Evolutionary conservation across 176 grass and related monocot species (phyloP).

Genomic region (Calamus simplicifolius): DNA sequence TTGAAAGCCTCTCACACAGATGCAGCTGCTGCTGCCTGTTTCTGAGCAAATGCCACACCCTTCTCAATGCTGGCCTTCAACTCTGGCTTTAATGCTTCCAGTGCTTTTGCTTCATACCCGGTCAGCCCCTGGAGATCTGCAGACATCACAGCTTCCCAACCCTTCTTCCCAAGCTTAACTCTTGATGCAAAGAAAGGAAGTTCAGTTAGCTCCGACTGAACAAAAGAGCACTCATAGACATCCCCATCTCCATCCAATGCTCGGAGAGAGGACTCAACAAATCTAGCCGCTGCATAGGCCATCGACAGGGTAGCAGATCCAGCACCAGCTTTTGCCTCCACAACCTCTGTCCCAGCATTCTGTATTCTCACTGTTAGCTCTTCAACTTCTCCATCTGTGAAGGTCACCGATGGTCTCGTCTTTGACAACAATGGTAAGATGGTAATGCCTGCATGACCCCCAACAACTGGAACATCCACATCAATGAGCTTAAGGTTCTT

Average conservation of each 20-base stretch:
- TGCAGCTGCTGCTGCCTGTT: constrained; percentile 38
- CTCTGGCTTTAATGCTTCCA: constrained; percentile 59
- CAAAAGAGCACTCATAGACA: constrained; percentile 75
- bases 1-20: constrained; percentile 45
- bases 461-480: constrained; percentile 72
- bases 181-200: constrained; percentile 76
- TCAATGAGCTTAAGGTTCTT: constrained; percentile 67
- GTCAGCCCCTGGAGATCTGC: constrained; percentile 49
- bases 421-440: constrained; percentile 67
- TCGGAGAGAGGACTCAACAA: constrained; percentile 59
- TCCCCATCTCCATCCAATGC: constrained; percentile 56
- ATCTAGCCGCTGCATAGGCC: constrained; percentile 74
- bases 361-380: constrained; percentile 70
- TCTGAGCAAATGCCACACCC: constrained; percentile 42
- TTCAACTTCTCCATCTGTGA: constrained; percentile 54
- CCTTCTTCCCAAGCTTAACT: constrained; percentile 68
- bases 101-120: constrained; percentile 53
- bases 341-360: constrained; percentile 73
- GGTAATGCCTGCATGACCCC: constrained; percentile 80
- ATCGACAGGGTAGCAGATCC: constrained; percentile 78
- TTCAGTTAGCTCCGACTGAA: constrained; percentile 58
- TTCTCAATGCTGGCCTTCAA: constrained; percentile 83
- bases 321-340: constrained; percentile 76
- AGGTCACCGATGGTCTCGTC: constrained; percentile 49
- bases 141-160: constrained; percentile 50